These are phyloP conservation scores for Ustilago nuda DNA, from an alignment of 1,284 basidiomycete species.

Conservation along the genomic window DNA sequence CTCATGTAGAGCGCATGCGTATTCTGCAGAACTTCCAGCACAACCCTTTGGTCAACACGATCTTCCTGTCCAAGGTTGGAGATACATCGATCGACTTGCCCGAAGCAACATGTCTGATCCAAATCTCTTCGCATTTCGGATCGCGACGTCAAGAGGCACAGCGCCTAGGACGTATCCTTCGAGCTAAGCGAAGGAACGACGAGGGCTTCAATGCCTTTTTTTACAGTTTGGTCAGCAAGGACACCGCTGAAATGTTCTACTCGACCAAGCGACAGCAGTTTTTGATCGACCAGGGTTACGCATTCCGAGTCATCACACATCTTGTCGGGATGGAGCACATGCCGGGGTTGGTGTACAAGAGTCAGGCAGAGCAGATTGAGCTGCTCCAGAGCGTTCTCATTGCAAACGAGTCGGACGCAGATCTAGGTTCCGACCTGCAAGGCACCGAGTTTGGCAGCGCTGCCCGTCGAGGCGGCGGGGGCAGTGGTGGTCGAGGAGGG, in stretches of 20 bases:
- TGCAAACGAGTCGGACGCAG: conserved; percentile 89
- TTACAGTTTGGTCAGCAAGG: conserved; percentile 97
- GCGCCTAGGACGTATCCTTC: conserved; percentile 88
- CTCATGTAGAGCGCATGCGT: conserved; percentile 94
- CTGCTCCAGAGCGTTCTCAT: conserved; percentile 88
- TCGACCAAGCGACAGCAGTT: conserved; percentile 99
- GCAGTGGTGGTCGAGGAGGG: conserved; percentile 19
- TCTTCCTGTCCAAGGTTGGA: conserved; percentile 98
- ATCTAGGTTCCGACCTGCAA: conserved; percentile 84
- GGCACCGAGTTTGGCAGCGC: conserved; percentile 66
- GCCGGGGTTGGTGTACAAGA: conserved; percentile 90
- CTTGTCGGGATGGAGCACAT: conserved; percentile 89
- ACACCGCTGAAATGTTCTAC: conserved; percentile 99
- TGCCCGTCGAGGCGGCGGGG: conserved; percentile 8
- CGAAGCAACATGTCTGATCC: conserved; percentile 98
- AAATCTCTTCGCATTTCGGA: conserved; percentile 99
- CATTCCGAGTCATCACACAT: conserved; percentile 99
- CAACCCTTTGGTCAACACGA: conserved; percentile 92
- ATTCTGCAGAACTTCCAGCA: conserved; percentile 96
- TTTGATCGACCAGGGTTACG: conserved; percentile 97
- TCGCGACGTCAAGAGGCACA: conserved; percentile 98
- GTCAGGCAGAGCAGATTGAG: conserved; percentile 92
- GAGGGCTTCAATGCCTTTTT: conserved; percentile 99
- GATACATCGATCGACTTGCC: conserved; percentile 99
- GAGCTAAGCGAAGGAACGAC: conserved; percentile 97